Evolutionary conservation across 1,139 yeast species (phyloP).

Genomic region (Debaryomyces psychrophilus): DNA sequence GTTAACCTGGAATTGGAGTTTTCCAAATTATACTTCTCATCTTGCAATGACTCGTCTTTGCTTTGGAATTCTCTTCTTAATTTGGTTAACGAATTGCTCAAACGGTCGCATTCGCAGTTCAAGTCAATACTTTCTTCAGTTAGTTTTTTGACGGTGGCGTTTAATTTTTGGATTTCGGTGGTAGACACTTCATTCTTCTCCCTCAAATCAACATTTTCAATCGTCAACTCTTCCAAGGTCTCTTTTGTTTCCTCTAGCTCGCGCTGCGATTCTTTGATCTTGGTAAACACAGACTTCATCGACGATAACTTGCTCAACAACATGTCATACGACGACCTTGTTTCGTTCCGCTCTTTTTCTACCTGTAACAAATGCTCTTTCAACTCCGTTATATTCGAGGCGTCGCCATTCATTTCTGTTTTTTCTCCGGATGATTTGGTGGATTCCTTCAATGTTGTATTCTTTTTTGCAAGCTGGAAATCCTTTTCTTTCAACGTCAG

Average conservation of each 20-base stretch:
- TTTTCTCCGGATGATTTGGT: slow-evolving; percentile 23
- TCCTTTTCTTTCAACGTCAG: slow-evolving; percentile 20
- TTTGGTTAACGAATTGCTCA: slow-evolving; percentile 52
- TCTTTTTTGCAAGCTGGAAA: slow-evolving; percentile 12
- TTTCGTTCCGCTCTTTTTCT: slow-evolving; percentile 60
- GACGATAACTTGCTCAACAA: slow-evolving; percentile 73
- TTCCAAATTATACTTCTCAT: slow-evolving; percentile 52
- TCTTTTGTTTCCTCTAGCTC: slow-evolving; percentile 66
- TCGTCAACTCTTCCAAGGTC: slow-evolving; percentile 28
- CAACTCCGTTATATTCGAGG: slow-evolving; percentile 7
- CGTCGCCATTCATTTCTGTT: slow-evolving; percentile 7
- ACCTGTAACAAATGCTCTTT: slow-evolving; percentile 14
- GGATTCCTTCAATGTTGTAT: slow-evolving; percentile 2
- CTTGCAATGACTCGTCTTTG: slow-evolving; percentile 43
- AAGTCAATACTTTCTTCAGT: slow-evolving; percentile 57
- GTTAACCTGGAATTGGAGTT: slow-evolving; percentile 36
- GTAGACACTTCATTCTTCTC: slow-evolving; percentile 14
- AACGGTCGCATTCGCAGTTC: slow-evolving; percentile 68
- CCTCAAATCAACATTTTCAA: slow-evolving; percentile 33
- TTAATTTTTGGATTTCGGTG: slow-evolving; percentile 15
- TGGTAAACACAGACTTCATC: slow-evolving; percentile 75
- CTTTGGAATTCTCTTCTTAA: slow-evolving; percentile 50
- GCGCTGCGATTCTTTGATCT: slow-evolving; percentile 74
- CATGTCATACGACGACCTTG: slow-evolving; percentile 74
- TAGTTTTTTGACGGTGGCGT: slow-evolving; percentile 27